Evolutionary conservation across 208 protist genomes (phyloP).

Genomic region (Leishmania turanica): DNA sequence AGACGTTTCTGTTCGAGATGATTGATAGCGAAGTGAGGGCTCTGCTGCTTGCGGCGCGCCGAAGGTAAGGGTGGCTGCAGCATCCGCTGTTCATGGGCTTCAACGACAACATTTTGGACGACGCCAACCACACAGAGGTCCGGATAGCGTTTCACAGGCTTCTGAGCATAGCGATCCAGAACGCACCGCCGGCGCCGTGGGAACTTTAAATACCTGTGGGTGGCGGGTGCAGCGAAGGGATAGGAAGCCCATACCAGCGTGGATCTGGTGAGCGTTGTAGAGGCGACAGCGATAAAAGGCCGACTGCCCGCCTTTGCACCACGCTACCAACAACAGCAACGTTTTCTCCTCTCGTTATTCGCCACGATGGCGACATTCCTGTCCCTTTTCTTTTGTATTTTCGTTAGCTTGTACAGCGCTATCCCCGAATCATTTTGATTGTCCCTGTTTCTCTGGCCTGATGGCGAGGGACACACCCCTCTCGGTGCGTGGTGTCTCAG

Average conservation of each 20-base stretch:
- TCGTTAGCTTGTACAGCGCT: no score
- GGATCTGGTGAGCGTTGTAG: not conserved
- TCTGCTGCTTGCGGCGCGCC: constrained; percentile 11
- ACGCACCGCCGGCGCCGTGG: constrained; percentile 11
- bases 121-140: constrained; percentile 3
- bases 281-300: no score
- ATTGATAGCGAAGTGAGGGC: constrained; percentile 15
- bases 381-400: no score
- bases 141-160: constrained; percentile 2
- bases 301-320: no score
- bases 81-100: constrained; percentile 20
- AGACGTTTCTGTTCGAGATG: constrained; percentile 25
- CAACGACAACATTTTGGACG: constrained; percentile 8
- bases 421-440: not conserved
- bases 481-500: not conserved
- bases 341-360: no score
- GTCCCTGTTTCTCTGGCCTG: not conserved
- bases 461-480: no score
- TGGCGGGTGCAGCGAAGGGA: not conserved
- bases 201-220: not conserved
- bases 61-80: constrained; percentile 14
- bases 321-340: no score
- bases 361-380: no score
- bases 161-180: constrained; percentile 14
- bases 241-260: not conserved